Evolutionary conservation across 2,329 filamentous ascomycete species (phyloP), one percentile per base, ranked within the genome.

Genomic region (Penicillium sp.): DNA sequence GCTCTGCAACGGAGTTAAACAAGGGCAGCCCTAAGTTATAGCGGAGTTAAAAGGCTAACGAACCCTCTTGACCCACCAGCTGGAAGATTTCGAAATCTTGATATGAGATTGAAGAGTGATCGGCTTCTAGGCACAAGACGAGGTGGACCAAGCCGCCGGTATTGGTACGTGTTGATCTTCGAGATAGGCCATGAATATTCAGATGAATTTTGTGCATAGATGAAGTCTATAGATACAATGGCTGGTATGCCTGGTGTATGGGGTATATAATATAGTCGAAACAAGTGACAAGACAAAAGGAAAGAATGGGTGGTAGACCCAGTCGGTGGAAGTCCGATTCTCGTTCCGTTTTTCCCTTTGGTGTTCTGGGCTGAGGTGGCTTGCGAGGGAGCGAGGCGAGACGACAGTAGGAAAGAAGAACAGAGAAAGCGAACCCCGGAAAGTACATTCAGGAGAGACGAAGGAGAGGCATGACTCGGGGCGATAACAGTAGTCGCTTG

Each of bases 401-500:
- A 43, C 30, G 36, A 14, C 14, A 42, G 37, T 38, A 33, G 31
- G 41, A 29, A 13, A 16, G 39, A 37, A 39, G 27, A 31, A 44
- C 14, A 27, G 41, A 41, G 29, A 37, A 35, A 28, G 41, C 35
- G 43, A 22, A 6, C 12, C n/a, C 11, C 3, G 22, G 29, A 19
- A 25, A 44, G 13, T 35, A 50, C 22, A 54, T 50, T 60, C 52
- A 6, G 9, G 9, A 34, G 40, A 53, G 58, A 61, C 58, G 46
- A 61, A 62, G 48, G 58, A 66, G 61, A 57, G 59, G 58, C 56
- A 66, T 58, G 59, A 62, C 56, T 47, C 49, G 16, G 49, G 43
- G 60, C 63, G 64, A 67, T 63, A 54, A 59, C 61, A 67, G 65
- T 67, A 69, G 66, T 68, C 65, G 61, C 60, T 51, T 52, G 53